A percentile compares a stretch with the other conserved stretches of the same genome.
phyloP scores from a whole-genome alignment of 164 flowering plant species.

The Berberis thunbergii region DNA sequence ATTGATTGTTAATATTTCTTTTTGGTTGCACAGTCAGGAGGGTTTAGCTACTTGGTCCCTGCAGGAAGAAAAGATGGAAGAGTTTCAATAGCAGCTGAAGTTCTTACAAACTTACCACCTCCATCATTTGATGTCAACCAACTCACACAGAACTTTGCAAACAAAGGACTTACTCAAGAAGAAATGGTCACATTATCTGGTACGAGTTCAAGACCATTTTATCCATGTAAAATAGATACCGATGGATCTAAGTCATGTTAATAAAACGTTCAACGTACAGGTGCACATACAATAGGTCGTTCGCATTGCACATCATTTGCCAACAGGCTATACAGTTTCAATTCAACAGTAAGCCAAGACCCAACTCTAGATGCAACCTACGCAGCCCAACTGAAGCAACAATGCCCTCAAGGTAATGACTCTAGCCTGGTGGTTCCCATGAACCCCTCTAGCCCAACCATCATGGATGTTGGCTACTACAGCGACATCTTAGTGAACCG shows the following conservation, averaged over 20 bases:
- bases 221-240: no score
- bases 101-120: constrained; percentile 26
- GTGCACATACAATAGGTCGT: constrained; percentile 60
- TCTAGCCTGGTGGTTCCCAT: constrained; percentile 30
- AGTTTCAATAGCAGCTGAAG: constrained; percentile 35
- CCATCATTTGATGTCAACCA: constrained; percentile 19
- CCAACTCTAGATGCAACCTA: constrained; percentile 35
- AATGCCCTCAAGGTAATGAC: constrained; percentile 32
- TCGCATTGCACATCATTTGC: constrained; percentile 41
- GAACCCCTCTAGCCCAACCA: constrained; percentile 29
- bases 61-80: constrained; percentile 58
- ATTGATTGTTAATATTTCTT: not conserved
- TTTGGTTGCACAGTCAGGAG: constrained; percentile 35
- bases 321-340: constrained; percentile 37
- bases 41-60: constrained; percentile 37
- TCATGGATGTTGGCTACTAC: constrained; percentile 33
- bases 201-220: constrained; percentile 1
- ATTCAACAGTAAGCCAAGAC: constrained; percentile 24
- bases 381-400: constrained; percentile 27
- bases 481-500: constrained; percentile 19
- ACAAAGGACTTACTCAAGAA: constrained; percentile 35
- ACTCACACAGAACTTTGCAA: constrained; percentile 35
- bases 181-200: constrained; percentile 49
- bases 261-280: constrained; percentile 16
- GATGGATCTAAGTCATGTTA: not conserved